Evolutionary conservation across 495 filamentous ascomycete genomes (phyloP).

Genomic region (Cercophora sp.): DNA sequence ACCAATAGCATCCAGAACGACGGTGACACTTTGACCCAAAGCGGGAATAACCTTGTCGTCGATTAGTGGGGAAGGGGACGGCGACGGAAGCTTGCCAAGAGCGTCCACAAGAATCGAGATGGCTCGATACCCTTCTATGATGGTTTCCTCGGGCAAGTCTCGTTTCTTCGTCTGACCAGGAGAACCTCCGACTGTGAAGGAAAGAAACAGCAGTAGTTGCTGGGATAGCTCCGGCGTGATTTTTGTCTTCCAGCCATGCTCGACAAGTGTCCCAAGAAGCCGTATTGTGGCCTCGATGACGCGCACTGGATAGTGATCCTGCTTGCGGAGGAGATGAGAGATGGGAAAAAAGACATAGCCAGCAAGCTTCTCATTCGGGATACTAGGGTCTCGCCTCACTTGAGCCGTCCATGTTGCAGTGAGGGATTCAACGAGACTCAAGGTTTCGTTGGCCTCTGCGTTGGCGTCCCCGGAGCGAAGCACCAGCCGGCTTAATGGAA

Average conservation of each 20-base stretch:
- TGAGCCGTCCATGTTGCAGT: slow-evolving; percentile 49
- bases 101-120: slow-evolving; percentile 40
- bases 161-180: slow-evolving; percentile 46
- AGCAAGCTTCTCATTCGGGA: slow-evolving; percentile 75
- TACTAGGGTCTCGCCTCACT: slow-evolving; percentile 42
- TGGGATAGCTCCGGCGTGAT: slow-evolving; percentile 67
- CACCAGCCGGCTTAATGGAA: slow-evolving; percentile 69
- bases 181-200: slow-evolving; percentile 71
- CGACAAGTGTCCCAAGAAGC: slow-evolving; percentile 67
- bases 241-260: slow-evolving; percentile 68
- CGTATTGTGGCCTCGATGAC: slow-evolving; percentile 71
- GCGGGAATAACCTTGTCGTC: slow-evolving; percentile 64
- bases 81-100: slow-evolving; percentile 37
- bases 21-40: slow-evolving; percentile 79
- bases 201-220: slow-evolving; percentile 81
- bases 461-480: slow-evolving; percentile 56
- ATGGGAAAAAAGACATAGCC: slow-evolving; percentile 95
- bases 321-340: slow-evolving; percentile 76
- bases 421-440: slow-evolving; percentile 52
- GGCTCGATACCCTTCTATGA: slow-evolving; percentile 47
- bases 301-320: slow-evolving; percentile 64
- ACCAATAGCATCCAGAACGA: slow-evolving; percentile 67
- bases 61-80: slow-evolving; percentile 10
- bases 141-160: slow-evolving; percentile 63
- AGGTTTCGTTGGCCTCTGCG: slow-evolving; percentile 51